Percentiles rank a stretch among this genome's conserved stretches.
phyloP scores from a whole-genome alignment of 2,329 filamentous ascomycete genomes.

The Cercospora citrullina region DNA sequence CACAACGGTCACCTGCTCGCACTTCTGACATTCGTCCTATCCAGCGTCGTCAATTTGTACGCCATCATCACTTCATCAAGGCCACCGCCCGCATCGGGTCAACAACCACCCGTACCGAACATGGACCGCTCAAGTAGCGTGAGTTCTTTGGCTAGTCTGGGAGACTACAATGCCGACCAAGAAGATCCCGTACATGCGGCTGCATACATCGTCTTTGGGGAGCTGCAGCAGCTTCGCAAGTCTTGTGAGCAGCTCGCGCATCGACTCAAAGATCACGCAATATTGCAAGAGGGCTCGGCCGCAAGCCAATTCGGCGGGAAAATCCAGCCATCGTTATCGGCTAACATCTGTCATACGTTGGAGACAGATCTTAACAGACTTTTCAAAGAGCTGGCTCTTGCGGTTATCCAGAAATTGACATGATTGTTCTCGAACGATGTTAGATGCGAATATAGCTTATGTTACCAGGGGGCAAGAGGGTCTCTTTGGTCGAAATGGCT shows the following conservation, averaged over 20 bases:
- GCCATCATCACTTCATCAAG: background rate
- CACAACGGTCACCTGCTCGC: background rate
- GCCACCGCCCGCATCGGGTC: background rate
- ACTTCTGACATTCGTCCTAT: background rate
- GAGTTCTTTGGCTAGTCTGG: background rate
- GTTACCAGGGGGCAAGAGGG: background rate
- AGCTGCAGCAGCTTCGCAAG: constrained; percentile 3
- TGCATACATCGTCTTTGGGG: background rate
- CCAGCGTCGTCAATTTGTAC: constrained; percentile 1
- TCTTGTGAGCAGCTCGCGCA: background rate
- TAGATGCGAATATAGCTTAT: background rate
- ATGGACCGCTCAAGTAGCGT: background rate
- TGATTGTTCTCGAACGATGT: background rate
- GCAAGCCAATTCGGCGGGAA: background rate
- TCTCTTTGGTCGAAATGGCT: background rate
- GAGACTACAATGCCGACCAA: background rate
- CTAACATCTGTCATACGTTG: background rate
- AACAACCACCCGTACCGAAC: background rate
- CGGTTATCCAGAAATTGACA: background rate
- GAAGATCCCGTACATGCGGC: background rate
- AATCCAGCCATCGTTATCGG: background rate
- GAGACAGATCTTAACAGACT: background rate
- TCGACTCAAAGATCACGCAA: background rate
- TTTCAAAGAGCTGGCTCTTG: background rate
- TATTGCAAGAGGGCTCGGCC: background rate